Conservation (phyloP, 768 basidiomycete species). For the Lactarius quietus region DNA sequence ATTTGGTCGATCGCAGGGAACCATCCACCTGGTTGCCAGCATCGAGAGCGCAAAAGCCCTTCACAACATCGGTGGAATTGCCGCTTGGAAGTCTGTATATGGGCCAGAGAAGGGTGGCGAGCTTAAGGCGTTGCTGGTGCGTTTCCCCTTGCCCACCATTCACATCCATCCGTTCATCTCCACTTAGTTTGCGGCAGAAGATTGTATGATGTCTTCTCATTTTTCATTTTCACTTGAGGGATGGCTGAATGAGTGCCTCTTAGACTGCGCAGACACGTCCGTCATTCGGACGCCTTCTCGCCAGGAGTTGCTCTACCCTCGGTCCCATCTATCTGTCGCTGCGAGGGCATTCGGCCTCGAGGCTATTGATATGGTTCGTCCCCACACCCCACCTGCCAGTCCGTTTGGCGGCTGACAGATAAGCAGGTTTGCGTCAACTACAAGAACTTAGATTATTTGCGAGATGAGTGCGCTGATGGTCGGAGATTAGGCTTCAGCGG, state of each 20-base stretch:
- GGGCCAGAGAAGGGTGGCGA: conserved; percentile 45
- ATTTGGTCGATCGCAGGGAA: conserved; percentile 31
- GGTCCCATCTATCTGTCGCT: conserved; percentile 74
- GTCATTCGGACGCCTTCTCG: conserved; percentile 74
- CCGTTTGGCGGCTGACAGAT: neutral
- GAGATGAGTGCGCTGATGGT: conserved; percentile 77
- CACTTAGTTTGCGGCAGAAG: conserved; percentile 87
- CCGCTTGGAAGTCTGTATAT: conserved; percentile 56
- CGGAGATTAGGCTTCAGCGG: conserved; percentile 85
- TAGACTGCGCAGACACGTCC: conserved; percentile 87
- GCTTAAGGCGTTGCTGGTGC: conserved; percentile 63
- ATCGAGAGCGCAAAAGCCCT: conserved; percentile 80
- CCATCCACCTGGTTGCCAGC: conserved; percentile 67
- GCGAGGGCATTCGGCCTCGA: conserved; percentile 82
- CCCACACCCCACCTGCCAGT: neutral
- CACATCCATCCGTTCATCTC: neutral
- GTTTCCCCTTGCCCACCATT: conserved; percentile 30
- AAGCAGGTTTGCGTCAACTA: conserved; percentile 83
- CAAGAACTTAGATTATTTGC: conserved; percentile 61
- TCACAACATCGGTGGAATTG: conserved; percentile 66
- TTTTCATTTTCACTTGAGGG: neutral
- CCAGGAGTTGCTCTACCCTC: conserved; percentile 75
- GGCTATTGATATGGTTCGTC: conserved; percentile 83
- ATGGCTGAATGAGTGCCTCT: neutral
- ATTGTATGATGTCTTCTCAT: conserved; percentile 51